A percentile compares a stretch with the other conserved stretches of the same genome.
phyloP scores from a whole-genome alignment of 805 yeast species.

The Myxozyma monticola region DNA sequence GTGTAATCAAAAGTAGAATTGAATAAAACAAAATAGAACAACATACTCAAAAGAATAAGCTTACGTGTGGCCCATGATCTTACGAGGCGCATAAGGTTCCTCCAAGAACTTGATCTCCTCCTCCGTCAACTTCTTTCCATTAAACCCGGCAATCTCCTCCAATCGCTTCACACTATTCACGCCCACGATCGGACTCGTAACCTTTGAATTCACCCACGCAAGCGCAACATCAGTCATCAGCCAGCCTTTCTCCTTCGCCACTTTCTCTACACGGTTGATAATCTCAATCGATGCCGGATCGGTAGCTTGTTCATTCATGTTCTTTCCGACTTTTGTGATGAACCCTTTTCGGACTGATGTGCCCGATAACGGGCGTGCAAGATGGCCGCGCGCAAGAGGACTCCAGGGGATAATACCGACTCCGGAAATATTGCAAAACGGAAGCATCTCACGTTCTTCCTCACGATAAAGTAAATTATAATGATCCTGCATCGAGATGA shows the following conservation, averaged over 20 bases:
- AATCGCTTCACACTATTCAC: conserved; percentile 50
- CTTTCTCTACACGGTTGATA: conserved; percentile 49
- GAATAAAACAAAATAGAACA: not conserved
- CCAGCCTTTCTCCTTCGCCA: conserved; percentile 49
- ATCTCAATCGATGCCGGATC: conserved; percentile 36
- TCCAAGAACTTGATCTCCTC: conserved; percentile 39
- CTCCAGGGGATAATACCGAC: conserved; percentile 65
- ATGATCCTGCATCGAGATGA: conserved; percentile 59
- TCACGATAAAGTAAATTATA: conserved; percentile 61
- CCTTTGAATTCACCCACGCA: conserved; percentile 57
- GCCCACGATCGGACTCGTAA: conserved; percentile 57
- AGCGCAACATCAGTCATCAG: conserved; percentile 56
- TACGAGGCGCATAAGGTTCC: conserved; percentile 36
- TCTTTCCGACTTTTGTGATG: conserved; percentile 7
- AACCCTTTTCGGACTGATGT: conserved; percentile 20
- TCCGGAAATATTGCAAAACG: conserved; percentile 52
- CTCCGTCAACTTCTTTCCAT: conserved; percentile 44
- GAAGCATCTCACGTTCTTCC: conserved; percentile 63
- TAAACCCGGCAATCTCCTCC: conserved; percentile 51
- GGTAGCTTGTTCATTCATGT: conserved; percentile 19
- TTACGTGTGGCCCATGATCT: conserved; percentile 22
- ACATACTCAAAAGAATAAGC: conserved; percentile 1
- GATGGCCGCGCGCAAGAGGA: conserved; percentile 56
- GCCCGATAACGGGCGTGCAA: conserved; percentile 49
- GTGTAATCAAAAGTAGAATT: no score